phyloP scores from a whole-genome alignment of 78 protist species.

The Chrysochromulina parva region DNA sequence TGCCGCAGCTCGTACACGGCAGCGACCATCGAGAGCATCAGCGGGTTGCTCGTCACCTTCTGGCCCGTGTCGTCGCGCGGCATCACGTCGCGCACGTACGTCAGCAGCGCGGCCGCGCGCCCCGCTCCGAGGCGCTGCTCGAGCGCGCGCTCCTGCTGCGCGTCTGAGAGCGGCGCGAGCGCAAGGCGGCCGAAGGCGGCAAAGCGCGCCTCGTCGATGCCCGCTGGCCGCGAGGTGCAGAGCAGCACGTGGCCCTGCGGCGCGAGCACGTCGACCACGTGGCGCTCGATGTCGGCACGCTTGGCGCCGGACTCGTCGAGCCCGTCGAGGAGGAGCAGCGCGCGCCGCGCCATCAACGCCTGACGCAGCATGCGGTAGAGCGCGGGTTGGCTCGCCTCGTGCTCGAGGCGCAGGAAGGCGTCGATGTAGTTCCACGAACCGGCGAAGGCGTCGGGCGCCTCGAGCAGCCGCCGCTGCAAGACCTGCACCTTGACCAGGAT shows the following conservation, averaged over 20 bases:
- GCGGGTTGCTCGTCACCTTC: background rate
- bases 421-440: background rate
- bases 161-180: background rate
- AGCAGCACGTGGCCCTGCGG: conserved; percentile 1
- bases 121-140: background rate
- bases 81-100: background rate
- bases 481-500: background rate
- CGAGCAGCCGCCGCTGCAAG: background rate
- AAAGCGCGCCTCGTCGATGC: background rate
- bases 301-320: background rate
- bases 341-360: background rate
- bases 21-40: background rate
- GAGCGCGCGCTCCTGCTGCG: background rate
- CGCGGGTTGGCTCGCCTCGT: background rate
- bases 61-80: background rate
- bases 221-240: background rate
- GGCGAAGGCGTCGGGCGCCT: background rate
- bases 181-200: background rate
- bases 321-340: background rate
- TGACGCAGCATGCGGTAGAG: background rate
- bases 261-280: background rate
- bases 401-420: background rate
- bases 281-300: background rate
- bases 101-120: background rate
- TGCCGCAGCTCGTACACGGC: background rate